Evolutionary conservation across 2,329 filamentous ascomycete species (phyloP).

Genomic region (Ophiocordyceps robertsii): DNA sequence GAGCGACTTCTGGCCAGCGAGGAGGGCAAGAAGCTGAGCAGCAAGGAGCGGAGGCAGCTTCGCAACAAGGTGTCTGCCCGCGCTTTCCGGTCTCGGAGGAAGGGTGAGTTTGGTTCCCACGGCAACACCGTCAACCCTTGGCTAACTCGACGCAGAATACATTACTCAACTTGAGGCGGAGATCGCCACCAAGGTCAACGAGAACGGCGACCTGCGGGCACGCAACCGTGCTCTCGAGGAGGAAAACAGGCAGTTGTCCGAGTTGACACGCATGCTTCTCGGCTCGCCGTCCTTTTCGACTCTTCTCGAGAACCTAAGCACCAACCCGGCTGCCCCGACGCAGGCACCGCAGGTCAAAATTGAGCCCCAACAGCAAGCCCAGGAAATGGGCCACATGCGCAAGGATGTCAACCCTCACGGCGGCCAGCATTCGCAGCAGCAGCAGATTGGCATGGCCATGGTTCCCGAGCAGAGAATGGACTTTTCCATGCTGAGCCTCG

Average conservation of each 20-base stretch:
- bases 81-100: conserved; percentile 93
- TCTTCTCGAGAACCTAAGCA: conserved; percentile 60
- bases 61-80: conserved; percentile 97
- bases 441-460: conserved; percentile 69
- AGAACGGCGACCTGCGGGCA: conserved; percentile 65
- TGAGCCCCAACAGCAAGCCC: conserved; percentile 22
- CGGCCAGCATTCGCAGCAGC: conserved; percentile 39
- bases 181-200: conserved; percentile 69
- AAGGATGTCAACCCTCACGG: conserved; percentile 56
- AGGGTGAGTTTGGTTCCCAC: conserved; percentile 50
- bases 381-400: conserved; percentile 36
- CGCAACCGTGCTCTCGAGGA: conserved; percentile 74
- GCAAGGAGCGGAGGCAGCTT: conserved; percentile 93
- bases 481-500: conserved; percentile 55
- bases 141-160: conserved; percentile 55
- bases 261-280: conserved; percentile 69
- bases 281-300: conserved; percentile 71
- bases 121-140: neutral
- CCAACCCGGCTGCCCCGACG: conserved; percentile 36
- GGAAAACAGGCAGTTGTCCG: conserved; percentile 70
- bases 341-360: conserved; percentile 23
- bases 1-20: conserved; percentile 89
- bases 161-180: conserved; percentile 88
- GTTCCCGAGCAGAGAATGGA: conserved; percentile 69
- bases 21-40: conserved; percentile 97